A percentile compares a stretch with the other conserved stretches of the same genome.
Evolutionary conservation across 805 yeast genomes (phyloP).

Genomic region (Maudiozyma serrabonitensis): DNA sequence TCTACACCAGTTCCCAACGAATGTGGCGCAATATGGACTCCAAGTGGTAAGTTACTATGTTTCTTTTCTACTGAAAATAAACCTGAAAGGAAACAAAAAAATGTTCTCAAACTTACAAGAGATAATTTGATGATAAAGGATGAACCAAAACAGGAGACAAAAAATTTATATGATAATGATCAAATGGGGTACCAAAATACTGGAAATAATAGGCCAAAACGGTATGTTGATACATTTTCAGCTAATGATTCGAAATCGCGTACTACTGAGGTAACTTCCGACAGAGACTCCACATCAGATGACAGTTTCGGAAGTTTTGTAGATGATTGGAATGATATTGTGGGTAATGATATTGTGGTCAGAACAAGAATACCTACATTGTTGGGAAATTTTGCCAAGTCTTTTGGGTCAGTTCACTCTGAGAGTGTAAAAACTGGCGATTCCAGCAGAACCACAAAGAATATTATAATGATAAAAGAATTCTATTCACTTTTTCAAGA

Average conservation of each 20-base stretch:
- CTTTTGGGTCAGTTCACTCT: conserved; percentile 18
- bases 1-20: conserved; percentile 88
- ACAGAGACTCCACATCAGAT: conserved; percentile 17
- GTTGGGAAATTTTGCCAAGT: conserved; percentile 18
- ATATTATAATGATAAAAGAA: conserved; percentile 55
- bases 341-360: conserved; percentile 43
- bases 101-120: conserved; percentile 20
- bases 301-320: conserved; percentile 48
- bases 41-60: conserved; percentile 68
- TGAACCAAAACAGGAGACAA: not conserved
- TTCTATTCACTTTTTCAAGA: conserved; percentile 67
- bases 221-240: conserved; percentile 26
- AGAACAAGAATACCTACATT: conserved; percentile 46
- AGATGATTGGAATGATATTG: conserved; percentile 59
- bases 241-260: conserved; percentile 6
- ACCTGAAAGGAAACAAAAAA: conserved; percentile 30
- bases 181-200: not conserved
- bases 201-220: conserved; percentile 18
- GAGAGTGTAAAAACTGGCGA: conserved; percentile 20
- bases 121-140: conserved; percentile 19
- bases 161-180: conserved; percentile 1
- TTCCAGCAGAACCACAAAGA: conserved; percentile 31
- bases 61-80: conserved; percentile 58
- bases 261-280: conserved; percentile 14
- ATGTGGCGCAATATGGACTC: conserved; percentile 86